These are phyloP conservation scores for Perkinsus olseni DNA, from an alignment of 169 alveolate genomes.

Conservation along the genomic window DNA sequence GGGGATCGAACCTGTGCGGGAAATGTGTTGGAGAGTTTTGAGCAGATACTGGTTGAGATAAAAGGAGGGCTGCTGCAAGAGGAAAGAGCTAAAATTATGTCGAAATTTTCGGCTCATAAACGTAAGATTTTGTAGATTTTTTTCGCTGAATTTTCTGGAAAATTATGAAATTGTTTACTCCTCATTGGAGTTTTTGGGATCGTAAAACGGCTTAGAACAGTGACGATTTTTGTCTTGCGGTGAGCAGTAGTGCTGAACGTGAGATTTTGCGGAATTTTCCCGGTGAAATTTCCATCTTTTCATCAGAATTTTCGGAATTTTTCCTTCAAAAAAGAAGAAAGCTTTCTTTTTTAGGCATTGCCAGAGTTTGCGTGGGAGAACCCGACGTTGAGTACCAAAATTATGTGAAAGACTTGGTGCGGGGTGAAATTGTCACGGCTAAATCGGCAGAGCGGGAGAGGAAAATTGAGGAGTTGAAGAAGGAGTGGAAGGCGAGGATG, in stretches of 20 bases:
- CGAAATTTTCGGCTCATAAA: not conserved
- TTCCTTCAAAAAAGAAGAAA: too few species aligned
- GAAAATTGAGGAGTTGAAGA: not conserved
- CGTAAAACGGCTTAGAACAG: too few species aligned
- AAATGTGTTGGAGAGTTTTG: not conserved
- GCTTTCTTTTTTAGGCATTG: not conserved
- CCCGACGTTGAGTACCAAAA: not conserved
- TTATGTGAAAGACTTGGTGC: not conserved
- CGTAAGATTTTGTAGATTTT: not conserved
- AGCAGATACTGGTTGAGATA: not conserved
- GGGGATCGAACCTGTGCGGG: conserved; percentile 1
- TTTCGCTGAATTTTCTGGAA: not conserved
- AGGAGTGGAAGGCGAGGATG: not conserved
- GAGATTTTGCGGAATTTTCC: too few species aligned
- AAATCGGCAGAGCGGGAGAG: not conserved
- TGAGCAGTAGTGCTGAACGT: too few species aligned
- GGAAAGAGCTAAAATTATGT: not conserved
- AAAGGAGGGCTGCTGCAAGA: not conserved
- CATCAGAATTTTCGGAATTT: not conserved
- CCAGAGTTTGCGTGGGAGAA: not conserved
- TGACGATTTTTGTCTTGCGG: too few species aligned
- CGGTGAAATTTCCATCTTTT: not conserved
- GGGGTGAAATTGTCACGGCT: not conserved
- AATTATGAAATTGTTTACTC: too few species aligned
- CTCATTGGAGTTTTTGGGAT: too few species aligned